Conservation (phyloP, 1,284 basidiomycete genomes). For the Ceraceosorus guamensis region DNA sequence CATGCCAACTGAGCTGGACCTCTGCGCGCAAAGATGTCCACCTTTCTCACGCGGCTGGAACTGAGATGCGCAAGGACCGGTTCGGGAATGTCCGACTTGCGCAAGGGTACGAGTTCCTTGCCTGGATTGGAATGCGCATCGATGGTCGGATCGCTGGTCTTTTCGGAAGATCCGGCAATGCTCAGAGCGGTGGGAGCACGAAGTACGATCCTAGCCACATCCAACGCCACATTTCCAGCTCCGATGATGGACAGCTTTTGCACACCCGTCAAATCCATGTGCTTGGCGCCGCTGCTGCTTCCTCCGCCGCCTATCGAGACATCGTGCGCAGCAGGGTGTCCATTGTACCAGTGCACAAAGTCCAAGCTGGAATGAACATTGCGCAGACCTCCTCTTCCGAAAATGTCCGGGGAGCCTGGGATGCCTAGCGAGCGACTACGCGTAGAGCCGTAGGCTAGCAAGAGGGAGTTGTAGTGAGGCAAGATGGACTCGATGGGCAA, state of each 20-base stretch:
- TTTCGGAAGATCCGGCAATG: too few relatives aligned
- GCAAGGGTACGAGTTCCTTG: slow-evolving; percentile 55
- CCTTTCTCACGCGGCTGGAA: slow-evolving; percentile 61
- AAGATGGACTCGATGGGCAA: slow-evolving; percentile 59
- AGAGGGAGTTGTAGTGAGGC: slow-evolving; percentile 68
- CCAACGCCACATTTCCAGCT: slow-evolving; percentile 92
- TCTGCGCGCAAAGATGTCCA: slow-evolving; percentile 76
- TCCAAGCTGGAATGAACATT: slow-evolving; percentile 71
- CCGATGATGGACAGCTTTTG: slow-evolving; percentile 77
- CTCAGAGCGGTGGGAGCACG: slow-evolving; percentile 33
- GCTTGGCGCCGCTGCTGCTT: slow-evolving; percentile 2
- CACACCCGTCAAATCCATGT: slow-evolving; percentile 9
- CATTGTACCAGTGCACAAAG: slow-evolving; percentile 96
- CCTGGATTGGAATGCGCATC: slow-evolving; percentile 5
- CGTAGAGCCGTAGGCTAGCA: slow-evolving; percentile 76
- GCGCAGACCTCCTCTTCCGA: slow-evolving; percentile 33
- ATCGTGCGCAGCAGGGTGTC: slow-evolving; percentile 61
- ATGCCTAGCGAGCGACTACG: slow-evolving; percentile 50
- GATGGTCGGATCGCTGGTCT: slow-evolving; percentile 5
- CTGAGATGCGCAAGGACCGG: slow-evolving; percentile 65
- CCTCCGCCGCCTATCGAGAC: slow-evolving; percentile 58
- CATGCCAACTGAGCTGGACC: slow-evolving; percentile 86
- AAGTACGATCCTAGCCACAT: slow-evolving; percentile 84
- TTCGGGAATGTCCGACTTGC: slow-evolving; percentile 71
- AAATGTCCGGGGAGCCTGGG: slow-evolving; percentile 51